Conservation (phyloP, 768 basidiomycete species). For the Russula earlei region DNA sequence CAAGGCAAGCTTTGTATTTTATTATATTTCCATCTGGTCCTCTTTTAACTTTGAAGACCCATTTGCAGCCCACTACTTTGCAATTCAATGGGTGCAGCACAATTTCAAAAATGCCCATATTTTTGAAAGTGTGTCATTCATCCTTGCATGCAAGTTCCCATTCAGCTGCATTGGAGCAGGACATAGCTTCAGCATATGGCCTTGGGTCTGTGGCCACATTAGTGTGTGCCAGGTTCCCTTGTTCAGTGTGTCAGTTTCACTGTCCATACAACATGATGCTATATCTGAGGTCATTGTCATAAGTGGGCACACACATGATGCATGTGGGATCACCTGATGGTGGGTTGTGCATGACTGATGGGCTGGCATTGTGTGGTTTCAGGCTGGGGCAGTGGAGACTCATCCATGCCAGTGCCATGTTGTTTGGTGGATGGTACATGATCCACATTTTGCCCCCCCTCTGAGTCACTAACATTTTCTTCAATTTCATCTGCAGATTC, state of each 20-base stretch:
- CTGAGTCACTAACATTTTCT: no score
- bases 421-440: no score
- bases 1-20: conserved; percentile 31
- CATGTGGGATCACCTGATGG: no score
- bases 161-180: not conserved
- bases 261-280: not conserved
- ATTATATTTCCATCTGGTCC: conserved; percentile 24
- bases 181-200: not conserved
- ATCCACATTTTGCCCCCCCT: no score
- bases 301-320: no score
- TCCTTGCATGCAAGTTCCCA: not conserved
- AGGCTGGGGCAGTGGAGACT: no score
- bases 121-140: not conserved
- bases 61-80: not conserved
- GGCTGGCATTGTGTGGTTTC: no score
- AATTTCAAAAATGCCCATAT: not conserved
- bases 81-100: not conserved
- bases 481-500: no score
- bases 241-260: not conserved
- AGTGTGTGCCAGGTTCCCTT: no score
- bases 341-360: no score
- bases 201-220: not conserved
- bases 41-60: conserved; percentile 21
- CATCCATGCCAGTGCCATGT: no score
- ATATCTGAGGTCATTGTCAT: no score